Percentiles rank a stretch among this genome's conserved stretches.
Conservation (phyloP, 164 flowering plant species). For the Berberis vulgaris region DNA sequence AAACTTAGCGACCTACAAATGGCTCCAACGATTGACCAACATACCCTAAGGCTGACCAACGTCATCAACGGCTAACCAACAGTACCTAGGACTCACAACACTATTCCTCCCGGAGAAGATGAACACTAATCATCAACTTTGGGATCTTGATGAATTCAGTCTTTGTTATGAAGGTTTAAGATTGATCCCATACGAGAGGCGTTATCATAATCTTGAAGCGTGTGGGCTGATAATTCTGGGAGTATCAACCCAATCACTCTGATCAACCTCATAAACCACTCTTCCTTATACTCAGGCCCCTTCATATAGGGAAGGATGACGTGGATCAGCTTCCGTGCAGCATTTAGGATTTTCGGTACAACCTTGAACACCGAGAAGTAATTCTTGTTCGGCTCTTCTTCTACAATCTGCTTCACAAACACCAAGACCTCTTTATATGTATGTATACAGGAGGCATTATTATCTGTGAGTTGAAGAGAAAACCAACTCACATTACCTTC, state of each 20-base stretch:
- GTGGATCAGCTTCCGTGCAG: constrained; percentile 57
- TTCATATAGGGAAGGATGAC: constrained; percentile 27
- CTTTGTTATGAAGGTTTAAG: constrained; percentile 2
- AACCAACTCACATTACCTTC: constrained; percentile 41
- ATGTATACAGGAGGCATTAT: not conserved
- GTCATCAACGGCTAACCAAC: no score
- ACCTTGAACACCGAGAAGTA: constrained; percentile 40
- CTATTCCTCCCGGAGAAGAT: no score
- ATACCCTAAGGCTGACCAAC: no score
- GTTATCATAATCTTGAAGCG: constrained; percentile 51
- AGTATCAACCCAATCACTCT: constrained; percentile 42
- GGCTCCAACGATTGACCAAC: no score
- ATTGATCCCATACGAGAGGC: constrained; percentile 32
- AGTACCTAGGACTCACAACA: no score
- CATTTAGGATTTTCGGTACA: constrained; percentile 45
- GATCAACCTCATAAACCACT: constrained; percentile 28
- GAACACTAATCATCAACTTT: not conserved
- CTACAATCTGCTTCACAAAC: constrained; percentile 25
- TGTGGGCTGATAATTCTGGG: constrained; percentile 65
- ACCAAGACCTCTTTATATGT: not conserved
- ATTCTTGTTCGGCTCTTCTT: constrained; percentile 70
- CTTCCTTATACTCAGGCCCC: constrained; percentile 48
- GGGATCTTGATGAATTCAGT: not conserved
- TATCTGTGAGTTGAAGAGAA: not conserved
- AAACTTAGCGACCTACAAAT: no score